Evolutionary conservation across 768 basidiomycete species (phyloP).

Genomic region (Suillus ampliporus): DNA sequence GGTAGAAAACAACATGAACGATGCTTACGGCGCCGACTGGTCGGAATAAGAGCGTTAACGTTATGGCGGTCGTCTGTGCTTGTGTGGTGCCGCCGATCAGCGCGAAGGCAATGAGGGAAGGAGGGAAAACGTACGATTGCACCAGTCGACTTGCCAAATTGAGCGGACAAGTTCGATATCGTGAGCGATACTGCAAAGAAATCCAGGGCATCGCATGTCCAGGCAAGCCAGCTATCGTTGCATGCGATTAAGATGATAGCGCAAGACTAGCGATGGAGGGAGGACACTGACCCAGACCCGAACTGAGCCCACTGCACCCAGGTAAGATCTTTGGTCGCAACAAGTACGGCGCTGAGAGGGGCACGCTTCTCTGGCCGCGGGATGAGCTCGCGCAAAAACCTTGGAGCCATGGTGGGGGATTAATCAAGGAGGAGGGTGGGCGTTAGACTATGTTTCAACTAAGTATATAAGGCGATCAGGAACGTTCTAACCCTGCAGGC

Average conservation of each 20-base stretch:
- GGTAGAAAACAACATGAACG: neutral
- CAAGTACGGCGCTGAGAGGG: conserved; percentile 44
- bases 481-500: neutral
- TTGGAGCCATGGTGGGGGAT: conserved; percentile 48
- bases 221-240: conserved; percentile 71
- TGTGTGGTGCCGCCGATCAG: neutral
- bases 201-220: conserved; percentile 88
- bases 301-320: conserved; percentile 64
- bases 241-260: neutral
- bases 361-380: conserved; percentile 51
- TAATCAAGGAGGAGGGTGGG: neutral
- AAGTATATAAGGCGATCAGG: neutral
- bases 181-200: conserved; percentile 81
- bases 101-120: neutral
- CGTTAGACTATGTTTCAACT: neutral
- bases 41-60: conserved; percentile 89
- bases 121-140: conserved; percentile 46
- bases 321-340: conserved; percentile 49
- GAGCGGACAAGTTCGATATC: conserved; percentile 48
- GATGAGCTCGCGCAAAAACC: conserved; percentile 54
- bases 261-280: neutral
- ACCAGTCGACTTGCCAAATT: conserved; percentile 51
- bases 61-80: conserved; percentile 76
- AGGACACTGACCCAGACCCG: conserved; percentile 53
- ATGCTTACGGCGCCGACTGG: conserved; percentile 68